Percentiles rank a stretch among this genome's conserved stretches.
Evolutionary conservation across 2,329 filamentous ascomycete genomes (phyloP).

Genomic region (Fusarium vanettenii): DNA sequence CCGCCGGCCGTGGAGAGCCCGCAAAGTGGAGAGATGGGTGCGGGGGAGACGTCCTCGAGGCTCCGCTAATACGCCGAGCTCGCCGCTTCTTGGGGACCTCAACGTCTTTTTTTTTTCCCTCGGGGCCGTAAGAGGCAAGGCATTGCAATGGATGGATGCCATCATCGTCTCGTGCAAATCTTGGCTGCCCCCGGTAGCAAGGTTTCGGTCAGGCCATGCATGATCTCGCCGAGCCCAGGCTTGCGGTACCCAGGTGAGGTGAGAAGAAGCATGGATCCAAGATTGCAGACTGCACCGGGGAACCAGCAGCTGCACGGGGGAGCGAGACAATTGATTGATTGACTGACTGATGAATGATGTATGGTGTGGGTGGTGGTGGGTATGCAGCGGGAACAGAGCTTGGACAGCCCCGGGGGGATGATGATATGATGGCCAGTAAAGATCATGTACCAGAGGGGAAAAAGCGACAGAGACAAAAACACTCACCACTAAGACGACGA

Average conservation of each 20-base stretch:
- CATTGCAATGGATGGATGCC: constrained; percentile 10
- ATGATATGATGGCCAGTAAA: constrained; percentile 29
- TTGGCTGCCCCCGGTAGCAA: constrained; percentile 16
- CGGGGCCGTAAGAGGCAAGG: neutral
- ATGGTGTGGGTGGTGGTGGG: constrained; percentile 30
- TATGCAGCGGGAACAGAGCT: constrained; percentile 15
- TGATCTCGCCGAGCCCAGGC: constrained; percentile 34
- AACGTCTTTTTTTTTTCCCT: constrained; percentile 25
- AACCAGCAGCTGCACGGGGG: constrained; percentile 21
- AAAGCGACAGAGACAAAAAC: constrained; percentile 8
- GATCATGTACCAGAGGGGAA: constrained; percentile 9
- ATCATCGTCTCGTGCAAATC: constrained; percentile 18
- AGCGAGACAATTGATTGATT: neutral
- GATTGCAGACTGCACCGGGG: constrained; percentile 14
- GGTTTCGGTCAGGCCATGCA: constrained; percentile 39
- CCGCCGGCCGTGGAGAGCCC: constrained; percentile 38
- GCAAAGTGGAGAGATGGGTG: constrained; percentile 38
- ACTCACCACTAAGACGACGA: constrained; percentile 41
- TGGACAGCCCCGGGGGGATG: constrained; percentile 6
- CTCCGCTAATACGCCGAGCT: constrained; percentile 47
- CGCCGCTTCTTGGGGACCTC: constrained; percentile 21
- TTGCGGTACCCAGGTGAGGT: constrained; percentile 32
- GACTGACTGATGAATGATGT: neutral
- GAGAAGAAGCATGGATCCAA: constrained; percentile 24
- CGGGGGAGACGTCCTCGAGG: constrained; percentile 38